A percentile compares a stretch with the other conserved stretches of the same genome.
phyloP scores from a whole-genome alignment of 805 yeast species.

The Pichia gijzeniarum region DNA sequence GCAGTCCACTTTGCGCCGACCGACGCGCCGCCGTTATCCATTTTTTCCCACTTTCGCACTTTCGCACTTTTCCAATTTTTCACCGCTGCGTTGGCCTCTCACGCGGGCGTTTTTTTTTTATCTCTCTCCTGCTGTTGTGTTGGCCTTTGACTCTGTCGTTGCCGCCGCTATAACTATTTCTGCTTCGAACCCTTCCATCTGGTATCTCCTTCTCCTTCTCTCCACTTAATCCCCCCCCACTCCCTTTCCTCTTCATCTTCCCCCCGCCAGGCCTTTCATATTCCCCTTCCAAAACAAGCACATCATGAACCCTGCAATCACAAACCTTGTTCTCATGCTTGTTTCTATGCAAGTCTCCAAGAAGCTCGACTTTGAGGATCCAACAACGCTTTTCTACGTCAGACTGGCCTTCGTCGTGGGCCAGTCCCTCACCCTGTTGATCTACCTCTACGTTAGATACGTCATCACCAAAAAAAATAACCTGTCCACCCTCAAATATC shows the following conservation, averaged over 20 bases:
- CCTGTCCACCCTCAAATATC: slow-evolving; percentile 85
- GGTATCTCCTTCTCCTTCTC: not conserved
- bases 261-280: no score
- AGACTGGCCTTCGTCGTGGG: slow-evolving; percentile 66
- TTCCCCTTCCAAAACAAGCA: no score
- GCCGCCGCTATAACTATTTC: no score
- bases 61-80: no score
- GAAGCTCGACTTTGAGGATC: slow-evolving; percentile 83
- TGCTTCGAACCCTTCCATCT: not conserved
- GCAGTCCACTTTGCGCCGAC: no score
- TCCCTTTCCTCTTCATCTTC: no score
- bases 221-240: no score
- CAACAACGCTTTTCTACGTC: slow-evolving; percentile 62
- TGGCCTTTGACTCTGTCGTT: no score
- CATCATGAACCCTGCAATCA: slow-evolving; percentile 80
- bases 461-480: slow-evolving; percentile 73
- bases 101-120: no score
- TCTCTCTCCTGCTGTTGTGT: no score
- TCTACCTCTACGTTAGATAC: slow-evolving; percentile 60
- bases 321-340: slow-evolving; percentile 85
- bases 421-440: slow-evolving; percentile 54
- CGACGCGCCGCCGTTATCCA: no score
- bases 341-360: slow-evolving; percentile 95
- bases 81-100: no score
- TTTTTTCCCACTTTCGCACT: not conserved